Percentiles rank a stretch among this genome's conserved stretches.
phyloP scores from a whole-genome alignment of 2,329 filamentous ascomycete species.

The Phaeosphaeriaceae sp. region DNA sequence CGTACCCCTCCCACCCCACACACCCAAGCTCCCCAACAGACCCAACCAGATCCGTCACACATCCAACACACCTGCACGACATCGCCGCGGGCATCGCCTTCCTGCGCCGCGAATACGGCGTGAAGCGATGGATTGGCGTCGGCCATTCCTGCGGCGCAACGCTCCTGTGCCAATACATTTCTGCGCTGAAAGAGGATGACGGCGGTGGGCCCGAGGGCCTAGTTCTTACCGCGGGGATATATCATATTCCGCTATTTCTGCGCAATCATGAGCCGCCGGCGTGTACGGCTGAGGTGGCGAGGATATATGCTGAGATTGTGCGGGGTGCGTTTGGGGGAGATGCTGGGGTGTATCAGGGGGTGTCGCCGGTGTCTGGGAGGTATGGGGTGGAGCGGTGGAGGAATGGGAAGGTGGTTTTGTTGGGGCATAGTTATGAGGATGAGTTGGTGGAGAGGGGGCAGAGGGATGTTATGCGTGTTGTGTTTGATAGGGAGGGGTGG shows the following conservation, averaged over 20 bases:
- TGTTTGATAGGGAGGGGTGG: constrained; percentile 55
- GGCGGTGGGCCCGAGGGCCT: constrained; percentile 50
- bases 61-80: constrained; percentile 68
- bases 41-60: constrained; percentile 55
- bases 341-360: constrained; percentile 31
- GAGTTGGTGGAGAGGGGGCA: constrained; percentile 62
- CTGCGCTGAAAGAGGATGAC: constrained; percentile 20
- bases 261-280: constrained; percentile 49
- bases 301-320: constrained; percentile 66
- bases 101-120: constrained; percentile 56
- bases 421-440: constrained; percentile 57
- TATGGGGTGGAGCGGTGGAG: constrained; percentile 52
- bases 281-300: constrained; percentile 36
- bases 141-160: constrained; percentile 71
- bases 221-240: constrained; percentile 70
- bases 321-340: constrained; percentile 64
- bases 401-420: constrained; percentile 47
- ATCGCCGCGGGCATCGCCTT: constrained; percentile 59
- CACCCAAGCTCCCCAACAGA: constrained; percentile 58
- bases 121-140: constrained; percentile 60
- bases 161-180: constrained; percentile 64
- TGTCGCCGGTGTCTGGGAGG: constrained; percentile 59
- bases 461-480: constrained; percentile 61
- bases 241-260: constrained; percentile 65
- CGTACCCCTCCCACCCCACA: constrained; percentile 52